Base-by-base conservation (phyloP, 2,329 filamentous ascomycete species). In the Tolypocladium pustulatum region DNA sequence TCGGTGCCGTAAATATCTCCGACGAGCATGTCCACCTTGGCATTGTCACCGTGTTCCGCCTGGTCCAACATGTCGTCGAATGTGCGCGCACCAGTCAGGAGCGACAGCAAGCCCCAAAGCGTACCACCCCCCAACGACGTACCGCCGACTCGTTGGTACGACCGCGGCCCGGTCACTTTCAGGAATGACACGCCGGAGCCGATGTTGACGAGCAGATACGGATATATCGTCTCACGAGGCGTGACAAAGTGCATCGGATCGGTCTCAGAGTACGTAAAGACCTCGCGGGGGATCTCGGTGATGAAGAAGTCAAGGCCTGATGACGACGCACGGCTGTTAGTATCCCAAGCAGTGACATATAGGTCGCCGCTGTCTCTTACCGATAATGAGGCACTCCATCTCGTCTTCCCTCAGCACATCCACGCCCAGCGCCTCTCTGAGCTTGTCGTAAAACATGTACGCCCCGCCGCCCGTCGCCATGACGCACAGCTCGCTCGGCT, bases 331-430 rank as follows among this genome's bases (percentile, higher is more conserved):
- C 5, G 15, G 22, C 12, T 30, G 55, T 56, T 27, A 55, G 43
- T n/a, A 43, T 52, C n/a, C 12, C 25, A 53, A 20, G 43, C 22
- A 9, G 5, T 15, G 17, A n/a, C 30, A 10, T 20, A 20, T 9
- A 4, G n/a, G 17, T 2, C 46, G 15, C 9, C 12, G 37, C 20
- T 13, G 32, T 25, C 4, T 9, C 78, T 63, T 73, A 91, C 90
- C 91, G 68, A 94, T 94, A 63, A 99, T 99, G 60, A 99, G 77
- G 70, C 94, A 99, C 73, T 96, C 91, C 94, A 99, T 99, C 76
- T 99, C 94, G 68, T 99, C 94, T 73, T 97, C 94, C 51, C 91
- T 81, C 67, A 92, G 78, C 25, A 99, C 91, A 69, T 97, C 89
- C 1, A 96, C 90, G 17, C 89, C 89, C 56, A 99, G 77, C 5